These are phyloP conservation scores for Pythium aquatile DNA, from an alignment of 352 stramenopile species.

Conservation along the genomic window DNA sequence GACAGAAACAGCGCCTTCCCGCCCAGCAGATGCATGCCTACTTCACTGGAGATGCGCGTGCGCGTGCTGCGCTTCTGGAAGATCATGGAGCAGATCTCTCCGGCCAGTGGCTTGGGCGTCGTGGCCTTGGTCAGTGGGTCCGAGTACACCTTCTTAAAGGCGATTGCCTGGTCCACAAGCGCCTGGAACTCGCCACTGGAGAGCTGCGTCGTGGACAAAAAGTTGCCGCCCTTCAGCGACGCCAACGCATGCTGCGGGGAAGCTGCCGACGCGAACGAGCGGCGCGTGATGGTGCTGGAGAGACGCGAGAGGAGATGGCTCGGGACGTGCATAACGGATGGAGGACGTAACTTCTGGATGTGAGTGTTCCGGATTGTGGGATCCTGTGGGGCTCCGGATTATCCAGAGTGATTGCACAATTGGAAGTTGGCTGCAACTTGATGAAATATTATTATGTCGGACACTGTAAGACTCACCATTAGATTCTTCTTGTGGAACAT, in stretches of 20 bases:
- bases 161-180: slow-evolving; percentile 64
- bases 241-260: slow-evolving; percentile 20
- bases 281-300: neutral
- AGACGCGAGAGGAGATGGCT: neutral
- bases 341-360: neutral
- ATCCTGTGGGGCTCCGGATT: neutral
- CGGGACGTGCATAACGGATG: neutral
- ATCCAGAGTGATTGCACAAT: slow-evolving; percentile 1
- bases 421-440: slow-evolving; percentile 1
- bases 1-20: slow-evolving; percentile 97
- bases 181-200: slow-evolving; percentile 50
- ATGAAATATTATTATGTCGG: neutral
- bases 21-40: slow-evolving; percentile 95
- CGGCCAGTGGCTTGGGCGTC: slow-evolving; percentile 58
- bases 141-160: slow-evolving; percentile 70
- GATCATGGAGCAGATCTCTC: slow-evolving; percentile 91
- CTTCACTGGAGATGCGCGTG: slow-evolving; percentile 93
- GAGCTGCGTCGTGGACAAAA: slow-evolving; percentile 72
- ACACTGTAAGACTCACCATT: neutral
- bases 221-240: slow-evolving; percentile 62
- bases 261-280: slow-evolving; percentile 17
- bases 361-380: neutral
- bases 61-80: slow-evolving; percentile 94
- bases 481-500: slow-evolving; percentile 7
- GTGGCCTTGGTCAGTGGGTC: slow-evolving; percentile 49